Conservation (phyloP, 108 stramenopile species). For the Nitzschia palea region DNA sequence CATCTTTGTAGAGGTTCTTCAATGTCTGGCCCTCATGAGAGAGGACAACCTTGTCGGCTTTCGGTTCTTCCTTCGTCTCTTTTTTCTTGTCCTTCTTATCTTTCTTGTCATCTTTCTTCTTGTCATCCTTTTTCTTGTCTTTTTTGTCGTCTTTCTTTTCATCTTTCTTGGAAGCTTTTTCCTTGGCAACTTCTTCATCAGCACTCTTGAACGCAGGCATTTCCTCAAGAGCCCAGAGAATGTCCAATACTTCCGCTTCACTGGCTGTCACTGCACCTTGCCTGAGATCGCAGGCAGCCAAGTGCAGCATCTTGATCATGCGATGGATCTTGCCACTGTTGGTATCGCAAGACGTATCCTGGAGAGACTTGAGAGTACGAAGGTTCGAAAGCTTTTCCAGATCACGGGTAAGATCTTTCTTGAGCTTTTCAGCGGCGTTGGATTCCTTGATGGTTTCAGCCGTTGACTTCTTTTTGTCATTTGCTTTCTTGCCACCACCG, state of each 20-base stretch:
- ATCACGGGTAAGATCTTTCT: constrained; percentile 86
- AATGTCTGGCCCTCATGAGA: constrained; percentile 67
- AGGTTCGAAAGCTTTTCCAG: constrained; percentile 92
- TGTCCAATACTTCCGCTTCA: constrained; percentile 91
- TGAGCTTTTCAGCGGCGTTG: constrained; percentile 82
- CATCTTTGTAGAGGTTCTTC: constrained; percentile 84
- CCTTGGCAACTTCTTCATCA: constrained; percentile 66
- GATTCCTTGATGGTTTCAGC: constrained; percentile 91
- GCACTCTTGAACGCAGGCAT: constrained; percentile 81
- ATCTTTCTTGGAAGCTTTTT: constrained; percentile 87
- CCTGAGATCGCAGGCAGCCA: constrained; percentile 74
- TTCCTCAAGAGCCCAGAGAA: constrained; percentile 95
- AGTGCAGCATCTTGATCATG: constrained; percentile 95
- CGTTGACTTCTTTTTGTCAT: constrained; percentile 70
- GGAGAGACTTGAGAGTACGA: constrained; percentile 80
- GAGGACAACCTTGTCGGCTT: constrained; percentile 63
- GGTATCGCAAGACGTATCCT: constrained; percentile 89
- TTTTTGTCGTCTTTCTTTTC: constrained; percentile 82
- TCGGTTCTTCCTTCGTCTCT: constrained; percentile 55
- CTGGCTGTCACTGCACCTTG: constrained; percentile 68
- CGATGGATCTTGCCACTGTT: constrained; percentile 90
- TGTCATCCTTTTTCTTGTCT: constrained; percentile 72
- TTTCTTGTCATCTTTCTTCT: constrained; percentile 72
- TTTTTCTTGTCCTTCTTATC: constrained; percentile 80
- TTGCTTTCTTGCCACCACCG: constrained; percentile 55